Evolutionary conservation across 176 grass and related monocot species (phyloP).

Genomic region (Sorghum bicolor): DNA sequence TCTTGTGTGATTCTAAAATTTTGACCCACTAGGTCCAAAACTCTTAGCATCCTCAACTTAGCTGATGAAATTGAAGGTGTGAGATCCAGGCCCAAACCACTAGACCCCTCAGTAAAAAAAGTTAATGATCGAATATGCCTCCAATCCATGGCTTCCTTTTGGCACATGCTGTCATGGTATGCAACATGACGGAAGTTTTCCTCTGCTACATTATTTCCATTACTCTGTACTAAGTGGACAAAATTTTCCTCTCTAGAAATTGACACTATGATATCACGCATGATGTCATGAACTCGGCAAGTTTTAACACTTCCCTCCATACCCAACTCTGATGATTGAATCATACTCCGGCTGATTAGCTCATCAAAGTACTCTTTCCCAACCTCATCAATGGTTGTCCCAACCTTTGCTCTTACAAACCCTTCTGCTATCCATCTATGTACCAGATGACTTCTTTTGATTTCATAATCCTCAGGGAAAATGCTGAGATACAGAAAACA

Average conservation of each 20-base stretch:
- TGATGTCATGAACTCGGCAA: constrained; percentile 21
- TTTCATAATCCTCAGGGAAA: constrained; percentile 4
- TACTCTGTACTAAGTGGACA: not conserved
- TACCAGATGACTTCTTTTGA: not conserved
- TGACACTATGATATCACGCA: not conserved
- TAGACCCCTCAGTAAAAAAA: not conserved
- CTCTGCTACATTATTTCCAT: not conserved
- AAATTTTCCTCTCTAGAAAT: constrained; percentile 12
- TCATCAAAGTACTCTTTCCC: not conserved
- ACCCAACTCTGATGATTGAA: not conserved
- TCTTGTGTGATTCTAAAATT: not conserved
- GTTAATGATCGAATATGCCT: not conserved
- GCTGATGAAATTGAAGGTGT: not conserved
- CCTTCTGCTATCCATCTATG: not conserved
- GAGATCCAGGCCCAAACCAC: not conserved
- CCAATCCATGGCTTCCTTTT: not conserved
- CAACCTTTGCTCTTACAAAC: not conserved
- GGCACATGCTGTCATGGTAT: not conserved
- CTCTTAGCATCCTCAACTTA: not conserved
- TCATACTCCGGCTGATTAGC: constrained; percentile 12
- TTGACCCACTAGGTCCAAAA: not conserved
- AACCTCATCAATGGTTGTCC: not conserved
- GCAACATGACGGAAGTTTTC: not conserved
- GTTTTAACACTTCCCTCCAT: not conserved
- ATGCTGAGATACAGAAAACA: not conserved